A percentile compares a stretch with the other conserved stretches of the same genome.
Conservation (phyloP, 441 rosid species). For the Melastoma candidum region DNA sequence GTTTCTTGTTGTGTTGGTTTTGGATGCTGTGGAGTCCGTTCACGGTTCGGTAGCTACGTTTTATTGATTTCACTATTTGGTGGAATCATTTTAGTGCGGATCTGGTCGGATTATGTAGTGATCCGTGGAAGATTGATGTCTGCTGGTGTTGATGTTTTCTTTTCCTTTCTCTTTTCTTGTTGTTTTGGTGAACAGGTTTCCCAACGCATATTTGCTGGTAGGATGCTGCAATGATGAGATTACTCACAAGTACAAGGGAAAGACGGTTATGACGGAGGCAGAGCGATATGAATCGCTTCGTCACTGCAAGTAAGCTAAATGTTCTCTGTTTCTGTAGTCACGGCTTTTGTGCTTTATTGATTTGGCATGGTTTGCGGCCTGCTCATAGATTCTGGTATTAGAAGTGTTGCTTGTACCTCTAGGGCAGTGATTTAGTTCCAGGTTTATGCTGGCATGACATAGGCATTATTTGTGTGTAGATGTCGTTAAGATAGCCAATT, state of each 20-base stretch:
- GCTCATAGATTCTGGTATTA: too few species aligned
- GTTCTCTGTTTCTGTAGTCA: neutral
- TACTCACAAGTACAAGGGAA: constrained; percentile 72
- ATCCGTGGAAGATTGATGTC: neutral
- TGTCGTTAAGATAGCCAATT: too few species aligned
- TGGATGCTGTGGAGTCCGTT: neutral
- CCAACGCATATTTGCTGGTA: constrained; percentile 63
- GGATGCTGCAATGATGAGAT: constrained; percentile 81
- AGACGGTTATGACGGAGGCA: constrained; percentile 71
- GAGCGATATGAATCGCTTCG: constrained; percentile 89
- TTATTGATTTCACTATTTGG: neutral
- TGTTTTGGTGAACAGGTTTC: constrained; percentile 39
- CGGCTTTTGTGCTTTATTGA: neutral
- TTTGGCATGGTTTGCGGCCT: neutral
- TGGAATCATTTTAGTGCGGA: neutral
- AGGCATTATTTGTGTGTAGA: too few species aligned
- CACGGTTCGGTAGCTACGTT: neutral
- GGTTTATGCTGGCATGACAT: too few species aligned
- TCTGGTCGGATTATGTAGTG: neutral
- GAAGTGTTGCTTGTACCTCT: too few species aligned
- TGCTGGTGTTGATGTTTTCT: neutral
- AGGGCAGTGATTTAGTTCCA: too few species aligned
- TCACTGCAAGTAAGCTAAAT: constrained; percentile 60
- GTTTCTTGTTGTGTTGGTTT: neutral
- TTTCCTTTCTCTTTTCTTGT: neutral